Conservation (phyloP, 192 early-diverging fungal genomes). For the Podila minutissima region DNA sequence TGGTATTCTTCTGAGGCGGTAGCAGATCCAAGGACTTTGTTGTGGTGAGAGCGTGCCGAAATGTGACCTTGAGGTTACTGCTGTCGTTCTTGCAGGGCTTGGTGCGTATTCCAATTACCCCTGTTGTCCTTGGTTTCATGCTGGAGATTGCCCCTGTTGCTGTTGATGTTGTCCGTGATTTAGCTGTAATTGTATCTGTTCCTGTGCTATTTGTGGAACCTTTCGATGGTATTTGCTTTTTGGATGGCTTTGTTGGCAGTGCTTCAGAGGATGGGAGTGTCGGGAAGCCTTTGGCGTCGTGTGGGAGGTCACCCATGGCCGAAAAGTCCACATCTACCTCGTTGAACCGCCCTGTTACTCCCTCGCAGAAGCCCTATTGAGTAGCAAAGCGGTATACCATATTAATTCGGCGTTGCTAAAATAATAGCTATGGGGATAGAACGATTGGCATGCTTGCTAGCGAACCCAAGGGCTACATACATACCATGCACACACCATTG, state of each 20-base stretch:
- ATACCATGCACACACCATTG: conserved; percentile 45
- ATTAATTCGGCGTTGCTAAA: background rate
- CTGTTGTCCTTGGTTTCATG: background rate
- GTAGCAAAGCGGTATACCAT: background rate
- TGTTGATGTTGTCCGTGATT: background rate
- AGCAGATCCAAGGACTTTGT: background rate
- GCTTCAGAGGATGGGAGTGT: too few species aligned
- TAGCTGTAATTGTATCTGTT: too few species aligned
- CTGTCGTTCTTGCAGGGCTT: background rate
- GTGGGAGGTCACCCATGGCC: too few species aligned
- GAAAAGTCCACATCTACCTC: conserved; percentile 60
- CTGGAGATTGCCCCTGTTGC: background rate
- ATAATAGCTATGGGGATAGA: too few species aligned
- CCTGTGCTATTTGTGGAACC: too few species aligned
- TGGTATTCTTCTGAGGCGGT: background rate
- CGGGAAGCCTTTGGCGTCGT: too few species aligned
- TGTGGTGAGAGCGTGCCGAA: background rate
- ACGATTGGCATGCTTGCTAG: background rate
- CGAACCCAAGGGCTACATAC: background rate
- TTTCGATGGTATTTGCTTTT: too few species aligned
- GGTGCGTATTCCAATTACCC: background rate
- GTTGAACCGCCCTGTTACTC: conserved; percentile 60
- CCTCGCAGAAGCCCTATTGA: conserved; percentile 66
- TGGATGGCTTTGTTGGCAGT: too few species aligned
- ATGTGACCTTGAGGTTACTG: background rate